Evolutionary conservation across 2,329 filamentous ascomycete species (phyloP).

Genomic region (Cordyceps tenuipes): DNA sequence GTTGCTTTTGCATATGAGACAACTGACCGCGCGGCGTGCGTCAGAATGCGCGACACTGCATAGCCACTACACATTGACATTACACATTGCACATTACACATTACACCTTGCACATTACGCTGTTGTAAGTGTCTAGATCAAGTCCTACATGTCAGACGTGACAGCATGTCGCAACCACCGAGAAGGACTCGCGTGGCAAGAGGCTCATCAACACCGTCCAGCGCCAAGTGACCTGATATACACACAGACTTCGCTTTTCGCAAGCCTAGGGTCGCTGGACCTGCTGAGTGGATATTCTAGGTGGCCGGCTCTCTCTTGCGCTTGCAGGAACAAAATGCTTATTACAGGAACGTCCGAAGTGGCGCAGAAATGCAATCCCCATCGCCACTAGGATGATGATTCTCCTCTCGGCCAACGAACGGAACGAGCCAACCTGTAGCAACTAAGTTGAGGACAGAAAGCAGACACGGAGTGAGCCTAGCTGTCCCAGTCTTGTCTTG

Average conservation of each 20-base stretch:
- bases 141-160: not conserved
- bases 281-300: not conserved
- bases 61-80: too few relatives aligned
- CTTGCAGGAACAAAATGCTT: not conserved
- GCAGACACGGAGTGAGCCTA: not conserved
- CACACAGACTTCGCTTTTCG: too few relatives aligned
- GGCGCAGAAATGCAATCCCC: not conserved
- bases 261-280: not conserved
- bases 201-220: not conserved
- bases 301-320: not conserved
- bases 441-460: too few relatives aligned
- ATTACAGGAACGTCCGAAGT: not conserved
- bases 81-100: not conserved
- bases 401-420: not conserved
- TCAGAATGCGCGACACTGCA: constrained; percentile 1
- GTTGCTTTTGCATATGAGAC: constrained; percentile 1
- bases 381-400: too few relatives aligned
- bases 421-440: not conserved
- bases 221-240: too few relatives aligned
- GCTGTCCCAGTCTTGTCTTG: not conserved
- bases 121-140: not conserved
- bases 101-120: not conserved
- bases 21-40: constrained; percentile 4
- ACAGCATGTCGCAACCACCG: not conserved
- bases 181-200: not conserved